A percentile compares a stretch with the other conserved stretches of the same genome.
These are phyloP conservation scores for Auriscalpium orientale DNA, from an alignment of 768 basidiomycete genomes.

Conservation along the genomic window DNA sequence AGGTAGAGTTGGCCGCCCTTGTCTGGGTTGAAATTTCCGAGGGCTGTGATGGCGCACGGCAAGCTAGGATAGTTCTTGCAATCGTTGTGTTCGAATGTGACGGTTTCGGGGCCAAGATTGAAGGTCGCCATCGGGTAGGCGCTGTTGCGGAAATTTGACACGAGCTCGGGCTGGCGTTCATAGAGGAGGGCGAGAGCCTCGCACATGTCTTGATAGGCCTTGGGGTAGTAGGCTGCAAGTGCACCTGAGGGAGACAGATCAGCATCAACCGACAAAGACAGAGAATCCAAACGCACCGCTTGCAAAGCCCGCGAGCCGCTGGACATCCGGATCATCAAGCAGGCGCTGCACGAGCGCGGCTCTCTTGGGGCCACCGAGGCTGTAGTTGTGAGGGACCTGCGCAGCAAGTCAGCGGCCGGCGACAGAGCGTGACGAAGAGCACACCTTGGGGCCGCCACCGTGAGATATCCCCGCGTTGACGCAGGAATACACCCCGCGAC, in stretches of 20 bases:
- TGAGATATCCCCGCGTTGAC: neutral
- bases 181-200: neutral
- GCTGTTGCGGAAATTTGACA: slow-evolving; percentile 8
- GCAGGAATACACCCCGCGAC: neutral
- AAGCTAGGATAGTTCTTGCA: neutral
- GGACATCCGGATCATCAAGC: neutral
- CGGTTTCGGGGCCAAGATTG: slow-evolving; percentile 12
- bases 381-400: neutral
- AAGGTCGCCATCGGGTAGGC: slow-evolving; percentile 10
- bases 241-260: neutral
- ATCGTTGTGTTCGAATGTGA: slow-evolving; percentile 7
- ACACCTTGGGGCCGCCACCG: neutral
- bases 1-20: slow-evolving; percentile 15
- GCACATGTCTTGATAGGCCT: neutral
- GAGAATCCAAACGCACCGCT: neutral
- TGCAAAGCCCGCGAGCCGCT: neutral
- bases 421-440: too few species aligned
- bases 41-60: slow-evolving; percentile 13
- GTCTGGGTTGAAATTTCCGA: slow-evolving; percentile 12
- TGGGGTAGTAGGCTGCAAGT: neutral
- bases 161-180: neutral
- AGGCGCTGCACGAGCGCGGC: neutral
- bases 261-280: neutral
- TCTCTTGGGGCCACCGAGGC: neutral
- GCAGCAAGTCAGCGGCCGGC: neutral